phyloP scores from a whole-genome alignment of 805 yeast genomes.

The Debaryomyces hansenii region DNA sequence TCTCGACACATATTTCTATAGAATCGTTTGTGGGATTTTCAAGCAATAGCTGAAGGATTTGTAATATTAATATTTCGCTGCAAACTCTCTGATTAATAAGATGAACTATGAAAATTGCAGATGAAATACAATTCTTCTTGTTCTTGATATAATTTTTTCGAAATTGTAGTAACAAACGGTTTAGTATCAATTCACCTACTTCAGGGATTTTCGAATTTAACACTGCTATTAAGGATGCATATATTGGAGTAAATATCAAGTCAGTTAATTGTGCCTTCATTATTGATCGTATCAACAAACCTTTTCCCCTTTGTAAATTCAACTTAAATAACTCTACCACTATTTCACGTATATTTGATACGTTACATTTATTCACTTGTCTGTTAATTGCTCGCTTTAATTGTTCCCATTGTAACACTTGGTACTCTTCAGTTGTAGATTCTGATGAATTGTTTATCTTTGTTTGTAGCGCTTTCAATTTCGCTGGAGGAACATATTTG shows the following conservation, averaged over 20 bases:
- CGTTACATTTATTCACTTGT: slow-evolving; percentile 46
- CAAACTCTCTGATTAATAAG: slow-evolving; percentile 61
- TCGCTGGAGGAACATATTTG: slow-evolving; percentile 55
- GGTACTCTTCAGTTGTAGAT: slow-evolving; percentile 23
- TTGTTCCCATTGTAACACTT: slow-evolving; percentile 57
- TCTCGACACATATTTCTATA: slow-evolving; percentile 51
- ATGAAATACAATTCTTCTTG: slow-evolving; percentile 40
- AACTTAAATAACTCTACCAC: slow-evolving; percentile 51
- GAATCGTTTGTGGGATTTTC: slow-evolving; percentile 53
- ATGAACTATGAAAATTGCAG: slow-evolving; percentile 55
- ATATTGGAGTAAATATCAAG: slow-evolving; percentile 42
- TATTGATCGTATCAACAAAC: slow-evolving; percentile 56
- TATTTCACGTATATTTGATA: slow-evolving; percentile 47
- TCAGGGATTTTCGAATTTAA: slow-evolving; percentile 69
- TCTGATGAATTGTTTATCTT: slow-evolving; percentile 4
- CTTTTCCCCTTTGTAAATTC: slow-evolving; percentile 63
- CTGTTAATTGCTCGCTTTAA: slow-evolving; percentile 49
- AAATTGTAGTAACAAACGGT: slow-evolving; percentile 59
- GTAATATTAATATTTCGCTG: slow-evolving; percentile 31
- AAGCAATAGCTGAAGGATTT: slow-evolving; percentile 34
- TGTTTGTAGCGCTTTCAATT: slow-evolving; percentile 42
- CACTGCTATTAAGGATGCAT: slow-evolving; percentile 58
- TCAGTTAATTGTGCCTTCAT: slow-evolving; percentile 54
- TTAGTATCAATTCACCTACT: slow-evolving; percentile 57
- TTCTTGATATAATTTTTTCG: slow-evolving; percentile 50